Evolutionary conservation across 306 rosid species (phyloP).

Genomic region (Herpetospermum pedunculosum): DNA sequence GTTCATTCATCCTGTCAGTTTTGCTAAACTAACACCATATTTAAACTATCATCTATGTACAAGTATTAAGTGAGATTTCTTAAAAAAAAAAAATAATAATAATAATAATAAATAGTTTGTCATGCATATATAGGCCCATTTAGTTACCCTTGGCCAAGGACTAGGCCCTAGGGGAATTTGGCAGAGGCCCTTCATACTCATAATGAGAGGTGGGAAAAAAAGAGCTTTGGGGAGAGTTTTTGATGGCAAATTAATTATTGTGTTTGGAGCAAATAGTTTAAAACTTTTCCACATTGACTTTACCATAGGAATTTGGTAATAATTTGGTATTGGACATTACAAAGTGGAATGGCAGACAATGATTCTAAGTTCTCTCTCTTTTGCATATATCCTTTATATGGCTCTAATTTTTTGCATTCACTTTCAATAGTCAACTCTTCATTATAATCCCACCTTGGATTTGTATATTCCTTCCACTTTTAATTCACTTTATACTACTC

Average conservation of each 20-base stretch:
- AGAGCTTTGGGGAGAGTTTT: neutral
- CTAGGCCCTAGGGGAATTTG: neutral
- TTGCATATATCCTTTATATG: neutral
- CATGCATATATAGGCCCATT: neutral
- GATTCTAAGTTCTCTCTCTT: neutral
- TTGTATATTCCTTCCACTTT: neutral
- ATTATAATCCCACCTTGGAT: neutral
- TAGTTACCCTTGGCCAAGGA: neutral
- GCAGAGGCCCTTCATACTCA: neutral
- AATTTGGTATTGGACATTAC: neutral
- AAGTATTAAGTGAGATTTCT: too few species aligned
- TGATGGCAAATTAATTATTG: neutral
- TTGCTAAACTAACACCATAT: too few species aligned
- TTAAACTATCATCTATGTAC: too few species aligned
- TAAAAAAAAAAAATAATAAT: too few species aligned
- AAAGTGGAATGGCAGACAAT: neutral
- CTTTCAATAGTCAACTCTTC: conserved; percentile 5
- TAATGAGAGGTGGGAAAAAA: neutral
- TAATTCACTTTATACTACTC: neutral
- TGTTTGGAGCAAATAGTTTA: neutral
- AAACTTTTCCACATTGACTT: neutral
- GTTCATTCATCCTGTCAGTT: too few species aligned
- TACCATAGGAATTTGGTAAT: neutral
- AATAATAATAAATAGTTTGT: too few species aligned
- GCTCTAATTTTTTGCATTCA: neutral